These are phyloP conservation scores for Paramyrothecium sp. DNA, from an alignment of 2,329 filamentous ascomycete species.

Conservation along the genomic window DNA sequence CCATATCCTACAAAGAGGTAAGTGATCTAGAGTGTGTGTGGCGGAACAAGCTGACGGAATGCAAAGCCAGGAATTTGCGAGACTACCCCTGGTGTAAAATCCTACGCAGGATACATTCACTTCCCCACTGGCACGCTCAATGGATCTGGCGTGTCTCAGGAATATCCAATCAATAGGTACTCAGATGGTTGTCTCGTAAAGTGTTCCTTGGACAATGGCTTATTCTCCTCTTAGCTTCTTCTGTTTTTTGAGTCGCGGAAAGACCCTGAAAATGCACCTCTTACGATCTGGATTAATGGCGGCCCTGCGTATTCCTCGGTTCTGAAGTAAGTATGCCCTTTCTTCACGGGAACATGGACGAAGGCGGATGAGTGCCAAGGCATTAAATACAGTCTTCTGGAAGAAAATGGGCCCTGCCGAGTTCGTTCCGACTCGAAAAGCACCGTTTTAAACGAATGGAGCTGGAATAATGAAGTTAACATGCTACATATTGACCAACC, in stretches of 20 bases:
- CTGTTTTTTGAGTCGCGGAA: slow-evolving; percentile 48
- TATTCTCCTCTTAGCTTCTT: slow-evolving; percentile 35
- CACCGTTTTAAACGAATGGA: slow-evolving; percentile 57
- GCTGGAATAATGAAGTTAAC: slow-evolving; percentile 57
- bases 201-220: background rate
- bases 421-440: slow-evolving; percentile 46
- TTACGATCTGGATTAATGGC: slow-evolving; percentile 56
- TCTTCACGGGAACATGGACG: too few species aligned
- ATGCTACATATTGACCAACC: slow-evolving; percentile 60
- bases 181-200: background rate
- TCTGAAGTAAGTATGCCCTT: too few species aligned
- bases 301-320: slow-evolving; percentile 31
- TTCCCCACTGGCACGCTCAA: slow-evolving; percentile 42
- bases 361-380: too few species aligned
- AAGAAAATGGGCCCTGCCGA: slow-evolving; percentile 55
- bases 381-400: slow-evolving; percentile 57
- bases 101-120: slow-evolving; percentile 62
- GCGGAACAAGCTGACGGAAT: too few species aligned
- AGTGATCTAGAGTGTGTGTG: too few species aligned
- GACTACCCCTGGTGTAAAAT: slow-evolving; percentile 60
- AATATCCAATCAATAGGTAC: slow-evolving; percentile 47
- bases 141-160: slow-evolving; percentile 41
- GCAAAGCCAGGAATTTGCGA: slow-evolving; percentile 43
- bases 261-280: slow-evolving; percentile 31
- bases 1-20: slow-evolving; percentile 59